A percentile compares a stretch with the other conserved stretches of the same genome.
phyloP scores from a whole-genome alignment of 1,284 basidiomycete species.

The Ustilago shanxiensis region DNA sequence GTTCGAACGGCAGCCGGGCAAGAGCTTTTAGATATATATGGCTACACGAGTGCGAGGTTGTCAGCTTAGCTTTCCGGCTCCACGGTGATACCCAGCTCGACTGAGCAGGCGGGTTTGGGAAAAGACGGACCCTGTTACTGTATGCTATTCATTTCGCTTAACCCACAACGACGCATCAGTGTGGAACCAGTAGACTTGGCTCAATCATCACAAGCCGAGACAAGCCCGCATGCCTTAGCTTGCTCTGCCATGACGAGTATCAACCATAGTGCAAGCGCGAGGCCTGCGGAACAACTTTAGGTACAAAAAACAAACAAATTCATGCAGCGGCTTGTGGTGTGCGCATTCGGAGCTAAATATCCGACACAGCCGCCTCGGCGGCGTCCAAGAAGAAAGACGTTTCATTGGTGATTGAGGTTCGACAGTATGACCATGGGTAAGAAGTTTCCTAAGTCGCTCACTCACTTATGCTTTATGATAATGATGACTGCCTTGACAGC shows the following conservation, averaged over 20 bases:
- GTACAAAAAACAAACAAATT: background rate
- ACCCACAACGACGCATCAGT: background rate
- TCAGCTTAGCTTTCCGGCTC: conserved; percentile 1
- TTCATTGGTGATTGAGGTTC: background rate
- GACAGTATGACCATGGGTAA: background rate
- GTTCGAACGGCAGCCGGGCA: background rate
- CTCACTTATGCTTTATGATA: conserved; percentile 1
- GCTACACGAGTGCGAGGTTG: background rate
- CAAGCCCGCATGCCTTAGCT: background rate
- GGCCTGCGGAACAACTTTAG: background rate
- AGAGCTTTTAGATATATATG: background rate
- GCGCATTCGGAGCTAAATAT: background rate
- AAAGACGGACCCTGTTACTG: background rate
- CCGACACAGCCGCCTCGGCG: conserved; percentile 9
- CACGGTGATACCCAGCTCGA: conserved; percentile 1
- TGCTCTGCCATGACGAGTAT: conserved; percentile 4
- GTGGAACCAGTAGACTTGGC: background rate
- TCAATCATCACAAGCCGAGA: background rate
- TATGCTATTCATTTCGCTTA: background rate
- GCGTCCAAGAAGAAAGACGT: background rate
- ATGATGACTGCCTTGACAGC: conserved; percentile 5
- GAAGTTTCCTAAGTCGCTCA: background rate
- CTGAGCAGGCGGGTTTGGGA: background rate
- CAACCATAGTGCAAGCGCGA: background rate
- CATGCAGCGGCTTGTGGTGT: no score